Percentiles rank a stretch among this genome's conserved stretches.
Evolutionary conservation across 2,329 filamentous ascomycete species (phyloP).

Genomic region (Penicillium vulpinum): DNA sequence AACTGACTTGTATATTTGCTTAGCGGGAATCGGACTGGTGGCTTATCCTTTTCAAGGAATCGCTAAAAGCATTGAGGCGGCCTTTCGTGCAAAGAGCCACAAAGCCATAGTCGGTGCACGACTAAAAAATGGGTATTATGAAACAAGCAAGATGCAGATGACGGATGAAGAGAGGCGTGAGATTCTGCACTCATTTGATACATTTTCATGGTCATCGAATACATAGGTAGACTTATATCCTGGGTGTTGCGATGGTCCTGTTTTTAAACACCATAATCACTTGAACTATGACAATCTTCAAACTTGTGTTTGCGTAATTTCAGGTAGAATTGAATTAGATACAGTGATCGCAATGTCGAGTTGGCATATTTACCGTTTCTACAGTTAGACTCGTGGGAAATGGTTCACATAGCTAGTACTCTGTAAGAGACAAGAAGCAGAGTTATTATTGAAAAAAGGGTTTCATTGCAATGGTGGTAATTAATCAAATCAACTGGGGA

Average conservation of each 20-base stretch:
- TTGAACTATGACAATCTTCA: no score
- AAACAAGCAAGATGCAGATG: conserved; percentile 14
- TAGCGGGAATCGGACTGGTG: conserved; percentile 23
- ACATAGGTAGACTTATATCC: background rate
- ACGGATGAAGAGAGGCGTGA: conserved; percentile 16
- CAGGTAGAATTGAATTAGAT: background rate
- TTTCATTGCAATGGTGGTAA: background rate
- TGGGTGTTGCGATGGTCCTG: background rate
- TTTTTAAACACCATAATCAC: no score
- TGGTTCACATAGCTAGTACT: background rate
- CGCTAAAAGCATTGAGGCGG: conserved; percentile 23
- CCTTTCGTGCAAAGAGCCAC: conserved; percentile 19
- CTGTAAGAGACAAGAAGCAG: background rate
- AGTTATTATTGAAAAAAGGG: background rate
- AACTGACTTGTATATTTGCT: background rate
- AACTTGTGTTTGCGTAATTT: background rate
- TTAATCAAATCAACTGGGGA: background rate
- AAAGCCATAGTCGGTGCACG: conserved; percentile 21
- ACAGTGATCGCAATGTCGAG: background rate
- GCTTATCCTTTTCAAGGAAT: conserved; percentile 28
- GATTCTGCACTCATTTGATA: conserved; percentile 20
- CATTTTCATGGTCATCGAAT: conserved; percentile 7
- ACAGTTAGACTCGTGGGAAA: background rate
- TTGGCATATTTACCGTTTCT: background rate
- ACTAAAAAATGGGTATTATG: conserved; percentile 18